phyloP scores from a whole-genome alignment of 1,284 basidiomycete species.

The Pyrrhoderma lamaoense region DNA sequence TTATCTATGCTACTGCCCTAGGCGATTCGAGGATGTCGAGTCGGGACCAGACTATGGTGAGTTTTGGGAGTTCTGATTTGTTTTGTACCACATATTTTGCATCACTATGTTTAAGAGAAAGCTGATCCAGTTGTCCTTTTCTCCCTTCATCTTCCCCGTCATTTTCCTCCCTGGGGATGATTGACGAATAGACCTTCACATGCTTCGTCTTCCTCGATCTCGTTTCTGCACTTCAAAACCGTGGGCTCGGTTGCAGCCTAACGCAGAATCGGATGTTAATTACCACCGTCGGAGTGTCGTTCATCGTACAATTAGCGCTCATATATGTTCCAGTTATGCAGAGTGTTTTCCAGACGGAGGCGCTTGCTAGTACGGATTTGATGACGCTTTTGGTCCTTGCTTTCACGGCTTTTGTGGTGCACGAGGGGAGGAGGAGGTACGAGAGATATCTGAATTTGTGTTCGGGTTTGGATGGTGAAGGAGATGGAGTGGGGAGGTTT shows the following conservation, averaged over 20 bases:
- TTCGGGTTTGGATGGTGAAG: neutral
- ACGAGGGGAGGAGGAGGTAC: slow-evolving; percentile 76
- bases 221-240: slow-evolving; percentile 90
- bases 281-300: slow-evolving; percentile 78
- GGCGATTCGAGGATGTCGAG: slow-evolving; percentile 54
- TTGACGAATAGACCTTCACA: slow-evolving; percentile 76
- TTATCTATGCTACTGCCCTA: slow-evolving; percentile 79
- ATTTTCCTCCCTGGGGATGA: too few relatives aligned
- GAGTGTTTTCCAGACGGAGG: slow-evolving; percentile 88
- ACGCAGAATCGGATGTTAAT: slow-evolving; percentile 86
- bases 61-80: too few relatives aligned
- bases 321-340: slow-evolving; percentile 92
- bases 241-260: slow-evolving; percentile 76
- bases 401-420: slow-evolving; percentile 59
- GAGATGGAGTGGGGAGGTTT: too few relatives aligned
- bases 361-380: slow-evolving; percentile 65
- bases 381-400: slow-evolving; percentile 67
- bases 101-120: too few relatives aligned
- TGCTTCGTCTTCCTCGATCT: slow-evolving; percentile 97
- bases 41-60: slow-evolving; percentile 91
- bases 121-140: too few relatives aligned
- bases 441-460: slow-evolving; percentile 48
- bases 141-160: too few relatives aligned
- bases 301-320: slow-evolving; percentile 76
- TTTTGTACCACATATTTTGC: neutral